These are phyloP conservation scores for Begonia masoniana DNA, from an alignment of 306 rosid genomes.

Conservation along the genomic window DNA sequence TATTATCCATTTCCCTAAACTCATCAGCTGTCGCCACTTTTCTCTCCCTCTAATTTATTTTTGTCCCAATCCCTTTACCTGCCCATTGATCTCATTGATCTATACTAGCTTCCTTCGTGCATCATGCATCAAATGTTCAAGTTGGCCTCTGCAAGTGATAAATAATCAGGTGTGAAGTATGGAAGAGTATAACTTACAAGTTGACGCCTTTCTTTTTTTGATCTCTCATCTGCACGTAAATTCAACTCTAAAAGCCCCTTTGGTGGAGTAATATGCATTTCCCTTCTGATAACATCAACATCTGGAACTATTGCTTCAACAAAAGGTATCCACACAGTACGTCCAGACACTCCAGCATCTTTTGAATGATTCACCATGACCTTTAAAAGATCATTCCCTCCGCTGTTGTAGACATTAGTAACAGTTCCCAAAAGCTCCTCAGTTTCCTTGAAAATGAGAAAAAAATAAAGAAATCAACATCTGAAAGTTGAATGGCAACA, in stretches of 20 bases:
- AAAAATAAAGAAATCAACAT: slow-evolving; percentile 17
- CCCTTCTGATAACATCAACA: slow-evolving; percentile 55
- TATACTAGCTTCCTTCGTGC: too few species aligned
- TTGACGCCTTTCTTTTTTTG: slow-evolving; percentile 95
- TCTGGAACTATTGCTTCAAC: slow-evolving; percentile 91
- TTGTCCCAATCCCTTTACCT: too few species aligned
- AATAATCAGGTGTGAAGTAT: slow-evolving; percentile 3
- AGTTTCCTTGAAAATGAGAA: slow-evolving; percentile 45
- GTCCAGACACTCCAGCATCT: slow-evolving; percentile 34
- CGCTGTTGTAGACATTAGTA: slow-evolving; percentile 54
- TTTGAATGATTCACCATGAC: slow-evolving; percentile 58
- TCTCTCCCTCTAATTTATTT: too few species aligned
- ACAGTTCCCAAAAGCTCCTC: slow-evolving; percentile 63
- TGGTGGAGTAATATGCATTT: slow-evolving; percentile 79
- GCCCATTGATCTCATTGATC: too few species aligned
- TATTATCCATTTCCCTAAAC: too few species aligned
- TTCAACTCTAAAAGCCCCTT: slow-evolving; percentile 91
- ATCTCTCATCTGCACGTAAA: slow-evolving; percentile 59
- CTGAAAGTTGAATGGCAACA: slow-evolving; percentile 6
- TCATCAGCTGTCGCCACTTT: too few species aligned
- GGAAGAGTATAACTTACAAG: slow-evolving; percentile 73
- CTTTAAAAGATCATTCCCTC: slow-evolving; percentile 72
- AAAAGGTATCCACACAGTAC: slow-evolving; percentile 80
- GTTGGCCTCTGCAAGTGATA: too few species aligned
- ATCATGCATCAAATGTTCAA: too few species aligned